Percentiles rank a stretch among this genome's conserved stretches.
phyloP scores from a whole-genome alignment of 768 basidiomycete species.

The Tylopilus sp. region DNA sequence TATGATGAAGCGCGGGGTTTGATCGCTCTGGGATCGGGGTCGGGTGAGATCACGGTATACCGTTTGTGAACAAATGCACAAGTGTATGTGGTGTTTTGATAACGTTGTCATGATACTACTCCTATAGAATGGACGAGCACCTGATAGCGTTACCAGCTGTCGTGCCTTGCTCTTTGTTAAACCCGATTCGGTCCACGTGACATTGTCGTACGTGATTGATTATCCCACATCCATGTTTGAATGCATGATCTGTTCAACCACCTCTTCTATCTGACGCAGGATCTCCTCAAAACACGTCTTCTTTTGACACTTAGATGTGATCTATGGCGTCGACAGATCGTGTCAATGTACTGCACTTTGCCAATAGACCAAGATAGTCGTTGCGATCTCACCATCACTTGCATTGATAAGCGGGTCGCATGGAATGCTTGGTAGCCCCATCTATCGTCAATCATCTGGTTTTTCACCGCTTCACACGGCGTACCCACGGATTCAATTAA shows the following conservation, averaged over 20 bases:
- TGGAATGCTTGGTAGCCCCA: neutral
- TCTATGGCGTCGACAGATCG: conserved; percentile 4
- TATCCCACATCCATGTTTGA: neutral
- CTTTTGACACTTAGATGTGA: conserved; percentile 1
- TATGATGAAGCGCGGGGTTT: conserved; percentile 58
- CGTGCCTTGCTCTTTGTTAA: neutral
- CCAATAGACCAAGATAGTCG: neutral
- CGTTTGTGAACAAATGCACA: conserved; percentile 13
- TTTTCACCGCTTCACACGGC: neutral
- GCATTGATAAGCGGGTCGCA: neutral
- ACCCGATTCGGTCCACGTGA: neutral
- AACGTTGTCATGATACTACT: neutral
- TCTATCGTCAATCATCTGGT: neutral
- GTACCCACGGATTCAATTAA: neutral
- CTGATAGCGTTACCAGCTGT: neutral
- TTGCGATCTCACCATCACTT: neutral
- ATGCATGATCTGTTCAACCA: neutral
- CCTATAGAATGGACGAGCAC: neutral
- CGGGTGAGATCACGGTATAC: conserved; percentile 43
- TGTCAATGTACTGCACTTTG: neutral
- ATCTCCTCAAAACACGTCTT: conserved; percentile 1
- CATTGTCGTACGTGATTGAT: conserved; percentile 3
- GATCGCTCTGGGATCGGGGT: conserved; percentile 49
- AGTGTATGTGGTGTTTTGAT: neutral
- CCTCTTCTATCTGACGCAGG: conserved; percentile 3